Percentiles rank a stretch among this genome's conserved stretches.
Evolutionary conservation across 176 grass and related monocot species (phyloP).

Genomic region (Aegilops tauschii): DNA sequence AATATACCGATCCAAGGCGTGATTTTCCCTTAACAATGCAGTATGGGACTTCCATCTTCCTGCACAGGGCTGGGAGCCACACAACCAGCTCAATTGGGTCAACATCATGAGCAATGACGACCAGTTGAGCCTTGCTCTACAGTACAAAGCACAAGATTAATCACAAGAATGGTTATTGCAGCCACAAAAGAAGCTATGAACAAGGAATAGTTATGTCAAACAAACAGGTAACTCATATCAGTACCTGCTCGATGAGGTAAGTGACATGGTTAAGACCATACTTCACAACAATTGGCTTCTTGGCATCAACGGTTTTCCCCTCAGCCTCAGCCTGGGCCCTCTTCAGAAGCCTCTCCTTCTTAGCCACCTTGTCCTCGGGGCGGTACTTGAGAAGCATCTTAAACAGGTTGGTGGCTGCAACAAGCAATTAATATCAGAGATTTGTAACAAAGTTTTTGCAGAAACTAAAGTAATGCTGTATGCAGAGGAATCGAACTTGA

Average conservation of each 20-base stretch:
- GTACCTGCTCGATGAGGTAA: conserved; percentile 78
- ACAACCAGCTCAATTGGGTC: conserved; percentile 77
- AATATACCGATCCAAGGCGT: conserved; percentile 60
- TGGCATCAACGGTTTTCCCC: conserved; percentile 56
- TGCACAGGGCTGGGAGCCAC: conserved; percentile 75
- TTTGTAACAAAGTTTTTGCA: neutral
- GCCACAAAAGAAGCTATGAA: neutral
- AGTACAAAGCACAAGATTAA: neutral
- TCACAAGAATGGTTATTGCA: neutral
- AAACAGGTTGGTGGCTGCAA: conserved; percentile 59
- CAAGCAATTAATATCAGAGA: neutral
- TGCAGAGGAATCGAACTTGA: neutral
- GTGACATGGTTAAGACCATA: conserved; percentile 85
- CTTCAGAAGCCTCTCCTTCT: conserved; percentile 70
- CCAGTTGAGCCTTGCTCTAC: conserved; percentile 71
- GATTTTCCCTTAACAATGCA: conserved; percentile 77
- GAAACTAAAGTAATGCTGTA: neutral
- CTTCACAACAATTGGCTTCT: conserved; percentile 80
- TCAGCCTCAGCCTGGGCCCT: conserved; percentile 67
- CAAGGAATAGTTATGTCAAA: neutral
- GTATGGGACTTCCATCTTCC: conserved; percentile 79
- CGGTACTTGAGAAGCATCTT: conserved; percentile 83
- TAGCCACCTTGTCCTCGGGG: conserved; percentile 59
- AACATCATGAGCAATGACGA: conserved; percentile 71
- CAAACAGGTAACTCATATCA: neutral